These are phyloP conservation scores for Lasiosphaeria miniovina DNA, from an alignment of 495 filamentous ascomycete genomes.

Conservation along the genomic window DNA sequence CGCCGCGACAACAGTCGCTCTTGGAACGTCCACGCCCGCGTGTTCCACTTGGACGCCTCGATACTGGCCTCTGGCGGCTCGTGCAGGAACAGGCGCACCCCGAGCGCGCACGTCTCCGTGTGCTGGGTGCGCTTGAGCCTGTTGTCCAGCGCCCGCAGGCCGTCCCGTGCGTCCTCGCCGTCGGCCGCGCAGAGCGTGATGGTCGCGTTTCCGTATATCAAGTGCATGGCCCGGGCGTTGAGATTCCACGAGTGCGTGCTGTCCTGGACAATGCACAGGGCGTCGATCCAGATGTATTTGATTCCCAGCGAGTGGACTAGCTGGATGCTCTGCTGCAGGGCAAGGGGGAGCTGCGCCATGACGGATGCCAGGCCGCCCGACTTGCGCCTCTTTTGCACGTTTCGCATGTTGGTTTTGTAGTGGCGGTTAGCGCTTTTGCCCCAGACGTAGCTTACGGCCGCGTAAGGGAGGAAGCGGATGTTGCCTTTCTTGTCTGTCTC, in stretches of 20 bases:
- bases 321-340: neutral
- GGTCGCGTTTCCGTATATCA: constrained; percentile 20
- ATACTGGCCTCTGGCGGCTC: constrained; percentile 18
- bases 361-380: neutral
- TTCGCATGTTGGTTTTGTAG: neutral
- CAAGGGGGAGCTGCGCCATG: neutral
- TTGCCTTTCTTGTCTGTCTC: no score
- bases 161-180: constrained; percentile 15
- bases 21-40: constrained; percentile 39
- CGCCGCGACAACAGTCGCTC: constrained; percentile 35
- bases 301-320: neutral
- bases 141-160: constrained; percentile 7
- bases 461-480: neutral
- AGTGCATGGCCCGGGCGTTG: constrained; percentile 20
- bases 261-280: neutral
- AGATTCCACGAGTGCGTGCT: constrained; percentile 16
- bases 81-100: constrained; percentile 15
- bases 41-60: constrained; percentile 24
- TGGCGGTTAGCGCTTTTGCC: neutral
- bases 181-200: constrained; percentile 25
- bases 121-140: neutral
- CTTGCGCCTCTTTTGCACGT: neutral
- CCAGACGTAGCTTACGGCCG: neutral
- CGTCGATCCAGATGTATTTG: neutral
- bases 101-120: constrained; percentile 8